phyloP scores from a whole-genome alignment of 2,329 filamentous ascomycete species.

The Ilyonectria destructans region DNA sequence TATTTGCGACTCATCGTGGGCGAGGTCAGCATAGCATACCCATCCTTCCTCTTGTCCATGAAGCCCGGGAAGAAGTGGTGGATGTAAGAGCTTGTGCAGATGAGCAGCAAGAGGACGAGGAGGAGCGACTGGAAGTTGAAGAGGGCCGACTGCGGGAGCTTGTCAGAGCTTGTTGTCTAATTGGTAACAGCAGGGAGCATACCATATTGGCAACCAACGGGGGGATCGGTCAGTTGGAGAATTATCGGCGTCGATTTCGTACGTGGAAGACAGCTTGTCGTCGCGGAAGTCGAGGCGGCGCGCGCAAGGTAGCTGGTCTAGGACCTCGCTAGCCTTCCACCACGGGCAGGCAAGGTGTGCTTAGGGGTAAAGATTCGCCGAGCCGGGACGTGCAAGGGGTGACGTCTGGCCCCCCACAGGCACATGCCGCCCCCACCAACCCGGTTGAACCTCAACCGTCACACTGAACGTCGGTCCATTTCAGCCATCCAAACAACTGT shows the following conservation, averaged over 20 bases:
- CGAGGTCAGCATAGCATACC: conserved; percentile 67
- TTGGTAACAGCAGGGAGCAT: conserved; percentile 14
- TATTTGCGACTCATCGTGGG: not conserved
- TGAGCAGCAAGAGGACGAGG: conserved; percentile 92
- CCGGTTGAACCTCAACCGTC: conserved; percentile 37
- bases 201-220: conserved; percentile 48
- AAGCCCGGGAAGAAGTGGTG: conserved; percentile 92
- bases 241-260: conserved; percentile 14
- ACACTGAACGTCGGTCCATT: not conserved
- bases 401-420: conserved; percentile 46
- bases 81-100: conserved; percentile 95
- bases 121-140: conserved; percentile 99
- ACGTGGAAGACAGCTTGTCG: conserved; percentile 26
- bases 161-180: conserved; percentile 33
- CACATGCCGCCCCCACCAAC: conserved; percentile 39
- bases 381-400: conserved; percentile 43
- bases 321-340: conserved; percentile 31
- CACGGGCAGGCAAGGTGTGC: conserved; percentile 50
- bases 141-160: conserved; percentile 81
- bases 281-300: conserved; percentile 31
- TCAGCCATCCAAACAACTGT: conserved; percentile 19
- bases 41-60: conserved; percentile 94
- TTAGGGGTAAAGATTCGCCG: conserved; percentile 59
- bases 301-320: conserved; percentile 27
- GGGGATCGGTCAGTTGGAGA: conserved; percentile 1